Conservation (phyloP, 2,329 filamentous ascomycete genomes). For the Tolypocladium inflatum region DNA sequence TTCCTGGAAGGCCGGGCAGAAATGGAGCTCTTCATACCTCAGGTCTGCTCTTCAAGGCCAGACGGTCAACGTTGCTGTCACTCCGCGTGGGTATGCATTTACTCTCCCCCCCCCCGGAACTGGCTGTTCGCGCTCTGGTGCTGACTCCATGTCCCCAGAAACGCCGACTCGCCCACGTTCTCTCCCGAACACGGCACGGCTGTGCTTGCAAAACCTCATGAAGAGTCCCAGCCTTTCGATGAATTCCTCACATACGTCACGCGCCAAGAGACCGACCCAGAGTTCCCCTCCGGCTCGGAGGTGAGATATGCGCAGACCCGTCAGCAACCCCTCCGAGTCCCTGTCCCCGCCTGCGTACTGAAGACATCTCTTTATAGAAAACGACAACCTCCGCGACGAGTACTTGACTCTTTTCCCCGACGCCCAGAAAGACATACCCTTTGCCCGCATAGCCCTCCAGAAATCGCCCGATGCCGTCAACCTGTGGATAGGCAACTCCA, state of each 20-base stretch:
- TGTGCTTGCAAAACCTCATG: slow-evolving; percentile 64
- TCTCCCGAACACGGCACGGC: slow-evolving; percentile 14
- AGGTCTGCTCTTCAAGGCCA: slow-evolving; percentile 41
- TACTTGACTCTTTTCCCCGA: slow-evolving; percentile 54
- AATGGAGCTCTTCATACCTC: slow-evolving; percentile 56
- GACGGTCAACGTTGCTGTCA: slow-evolving; percentile 66
- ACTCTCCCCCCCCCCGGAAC: neutral
- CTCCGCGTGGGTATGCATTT: slow-evolving; percentile 52
- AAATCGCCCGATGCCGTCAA: slow-evolving; percentile 66
- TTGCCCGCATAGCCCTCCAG: slow-evolving; percentile 61
- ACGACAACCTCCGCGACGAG: slow-evolving; percentile 71
- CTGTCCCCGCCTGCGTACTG: neutral
- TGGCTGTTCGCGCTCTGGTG: neutral
- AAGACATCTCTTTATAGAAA: slow-evolving; percentile 38
- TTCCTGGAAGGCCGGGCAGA: slow-evolving; percentile 51
- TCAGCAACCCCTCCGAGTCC: slow-evolving; percentile 24
- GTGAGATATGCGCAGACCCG: slow-evolving; percentile 69
- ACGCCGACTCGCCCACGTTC: slow-evolving; percentile 25
- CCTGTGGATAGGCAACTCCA: slow-evolving; percentile 70
- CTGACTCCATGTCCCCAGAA: slow-evolving; percentile 13
- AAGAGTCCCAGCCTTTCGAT: slow-evolving; percentile 53
- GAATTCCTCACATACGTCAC: slow-evolving; percentile 54
- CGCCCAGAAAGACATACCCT: slow-evolving; percentile 56
- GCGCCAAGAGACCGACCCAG: slow-evolving; percentile 38
- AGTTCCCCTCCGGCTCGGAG: slow-evolving; percentile 26